Evolutionary conservation across 352 stramenopile genomes (phyloP).

Genomic region (Globisporangium camurandrum): DNA sequence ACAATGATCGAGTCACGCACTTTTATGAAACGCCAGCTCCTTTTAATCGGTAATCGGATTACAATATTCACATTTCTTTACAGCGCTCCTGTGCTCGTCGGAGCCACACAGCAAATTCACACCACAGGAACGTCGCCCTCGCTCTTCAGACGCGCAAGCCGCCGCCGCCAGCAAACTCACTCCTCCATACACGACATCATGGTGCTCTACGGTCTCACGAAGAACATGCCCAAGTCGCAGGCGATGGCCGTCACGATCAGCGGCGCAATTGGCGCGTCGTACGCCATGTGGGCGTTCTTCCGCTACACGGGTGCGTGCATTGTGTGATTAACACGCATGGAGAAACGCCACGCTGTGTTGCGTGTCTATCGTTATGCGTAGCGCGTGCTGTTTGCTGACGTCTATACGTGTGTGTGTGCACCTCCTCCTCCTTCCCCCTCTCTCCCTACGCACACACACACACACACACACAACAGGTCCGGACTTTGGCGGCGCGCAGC

Average conservation of each 20-base stretch:
- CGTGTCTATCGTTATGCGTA: neutral
- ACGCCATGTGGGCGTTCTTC: slow-evolving; percentile 34
- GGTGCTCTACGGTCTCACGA: slow-evolving; percentile 59
- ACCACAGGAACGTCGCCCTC: no score
- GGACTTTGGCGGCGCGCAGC: slow-evolving; percentile 44
- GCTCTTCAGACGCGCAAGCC: no score
- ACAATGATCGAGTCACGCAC: no score
- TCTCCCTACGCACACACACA: neutral
- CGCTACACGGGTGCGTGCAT: slow-evolving; percentile 54
- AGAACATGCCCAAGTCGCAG: slow-evolving; percentile 60
- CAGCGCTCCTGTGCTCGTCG: no score
- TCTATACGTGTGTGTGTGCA: slow-evolving; percentile 1
- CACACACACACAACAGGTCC: slow-evolving; percentile 21
- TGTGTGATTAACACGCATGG: neutral
- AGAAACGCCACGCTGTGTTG: neutral
- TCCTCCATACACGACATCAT: slow-evolving; percentile 5
- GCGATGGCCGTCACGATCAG: slow-evolving; percentile 41
- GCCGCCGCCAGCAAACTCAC: no score
- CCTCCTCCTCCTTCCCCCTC: neutral
- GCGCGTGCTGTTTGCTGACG: neutral
- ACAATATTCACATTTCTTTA: no score
- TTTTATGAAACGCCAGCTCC: no score
- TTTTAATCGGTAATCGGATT: no score
- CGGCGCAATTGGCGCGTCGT: slow-evolving; percentile 31
- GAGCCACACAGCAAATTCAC: no score